Percentiles rank a stretch among this genome's conserved stretches.
Conservation (phyloP, 805 yeast genomes). For the Schizosaccharomyces lindneri region DNA sequence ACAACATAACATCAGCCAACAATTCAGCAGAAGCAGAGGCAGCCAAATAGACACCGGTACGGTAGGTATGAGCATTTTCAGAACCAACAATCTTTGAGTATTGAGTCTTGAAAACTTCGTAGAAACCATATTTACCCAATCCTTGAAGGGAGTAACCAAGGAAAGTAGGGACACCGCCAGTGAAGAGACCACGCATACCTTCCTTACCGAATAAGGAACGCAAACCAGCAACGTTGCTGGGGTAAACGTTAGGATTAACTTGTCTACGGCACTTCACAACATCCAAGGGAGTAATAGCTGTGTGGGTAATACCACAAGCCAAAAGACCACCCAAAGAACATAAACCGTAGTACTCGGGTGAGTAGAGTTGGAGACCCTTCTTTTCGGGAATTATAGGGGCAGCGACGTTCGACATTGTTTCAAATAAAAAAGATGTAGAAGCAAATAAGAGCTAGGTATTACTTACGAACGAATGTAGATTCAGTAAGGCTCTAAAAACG, state of each 20-base stretch:
- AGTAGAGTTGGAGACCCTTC: background rate
- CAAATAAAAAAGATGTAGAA: background rate
- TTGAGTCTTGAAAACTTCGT: slow-evolving; percentile 13
- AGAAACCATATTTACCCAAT: slow-evolving; percentile 67
- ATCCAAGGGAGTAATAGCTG: slow-evolving; percentile 19
- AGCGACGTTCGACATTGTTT: background rate
- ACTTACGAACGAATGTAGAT: no score
- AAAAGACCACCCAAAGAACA: background rate
- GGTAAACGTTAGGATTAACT: slow-evolving; percentile 37
- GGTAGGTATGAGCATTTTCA: slow-evolving; percentile 44
- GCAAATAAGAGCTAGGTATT: background rate
- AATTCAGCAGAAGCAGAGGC: slow-evolving; percentile 72
- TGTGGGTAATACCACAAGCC: slow-evolving; percentile 1
- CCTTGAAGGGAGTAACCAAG: slow-evolving; percentile 56
- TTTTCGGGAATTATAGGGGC: background rate
- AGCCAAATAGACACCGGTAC: slow-evolving; percentile 39
- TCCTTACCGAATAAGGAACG: slow-evolving; percentile 33
- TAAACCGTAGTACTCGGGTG: background rate
- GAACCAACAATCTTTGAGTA: slow-evolving; percentile 24
- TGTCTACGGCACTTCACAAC: slow-evolving; percentile 96
- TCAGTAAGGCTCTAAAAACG: no score
- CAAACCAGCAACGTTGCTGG: slow-evolving; percentile 36
- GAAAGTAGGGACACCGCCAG: slow-evolving; percentile 68
- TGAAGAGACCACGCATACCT: slow-evolving; percentile 47
- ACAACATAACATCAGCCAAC: slow-evolving; percentile 51